A percentile compares a stretch with the other conserved stretches of the same genome.
Conservation (phyloP, 2,329 filamentous ascomycete genomes). For the Setomelanomma holmii region DNA sequence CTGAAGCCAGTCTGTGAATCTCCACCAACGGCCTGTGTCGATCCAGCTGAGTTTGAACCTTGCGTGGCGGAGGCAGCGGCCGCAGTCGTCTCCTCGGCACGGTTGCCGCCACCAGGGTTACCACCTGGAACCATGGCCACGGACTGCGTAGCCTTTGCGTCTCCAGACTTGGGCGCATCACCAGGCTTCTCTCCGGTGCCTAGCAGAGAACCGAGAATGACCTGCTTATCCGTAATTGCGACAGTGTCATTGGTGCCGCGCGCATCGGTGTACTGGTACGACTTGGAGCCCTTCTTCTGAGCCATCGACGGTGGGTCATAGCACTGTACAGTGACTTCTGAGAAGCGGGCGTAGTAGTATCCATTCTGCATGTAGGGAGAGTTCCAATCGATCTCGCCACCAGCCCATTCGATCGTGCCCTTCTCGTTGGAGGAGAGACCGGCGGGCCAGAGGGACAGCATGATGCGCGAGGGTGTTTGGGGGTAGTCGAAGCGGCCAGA, state of each 20-base stretch:
- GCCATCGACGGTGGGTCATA: constrained; percentile 80
- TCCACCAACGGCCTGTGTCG: constrained; percentile 5
- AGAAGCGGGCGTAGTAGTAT: constrained; percentile 87
- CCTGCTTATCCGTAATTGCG: constrained; percentile 74
- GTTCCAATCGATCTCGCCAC: constrained; percentile 88
- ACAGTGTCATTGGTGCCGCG: constrained; percentile 76
- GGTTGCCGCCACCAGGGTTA: constrained; percentile 58
- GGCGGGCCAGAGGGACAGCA: constrained; percentile 96
- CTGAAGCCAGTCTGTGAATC: constrained; percentile 24
- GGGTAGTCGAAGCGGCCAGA: constrained; percentile 84
- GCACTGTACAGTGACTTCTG: constrained; percentile 83
- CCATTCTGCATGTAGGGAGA: constrained; percentile 81
- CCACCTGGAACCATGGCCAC: constrained; percentile 64
- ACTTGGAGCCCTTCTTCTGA: constrained; percentile 64
- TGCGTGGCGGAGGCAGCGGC: constrained; percentile 5
- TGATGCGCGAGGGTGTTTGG: constrained; percentile 87
- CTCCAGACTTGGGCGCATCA: constrained; percentile 49
- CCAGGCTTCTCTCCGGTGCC: constrained; percentile 79
- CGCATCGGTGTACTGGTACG: constrained; percentile 76
- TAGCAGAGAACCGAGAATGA: constrained; percentile 77
- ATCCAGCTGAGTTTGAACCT: constrained; percentile 6
- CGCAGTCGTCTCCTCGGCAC: constrained; percentile 34
- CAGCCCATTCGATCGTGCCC: constrained; percentile 91
- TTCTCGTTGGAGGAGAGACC: constrained; percentile 78
- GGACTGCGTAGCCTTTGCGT: constrained; percentile 30